Evolutionary conservation across 192 early-diverging fungal species (phyloP), one percentile per base, ranked within the genome.

Genomic region (Backusella sp.): DNA sequence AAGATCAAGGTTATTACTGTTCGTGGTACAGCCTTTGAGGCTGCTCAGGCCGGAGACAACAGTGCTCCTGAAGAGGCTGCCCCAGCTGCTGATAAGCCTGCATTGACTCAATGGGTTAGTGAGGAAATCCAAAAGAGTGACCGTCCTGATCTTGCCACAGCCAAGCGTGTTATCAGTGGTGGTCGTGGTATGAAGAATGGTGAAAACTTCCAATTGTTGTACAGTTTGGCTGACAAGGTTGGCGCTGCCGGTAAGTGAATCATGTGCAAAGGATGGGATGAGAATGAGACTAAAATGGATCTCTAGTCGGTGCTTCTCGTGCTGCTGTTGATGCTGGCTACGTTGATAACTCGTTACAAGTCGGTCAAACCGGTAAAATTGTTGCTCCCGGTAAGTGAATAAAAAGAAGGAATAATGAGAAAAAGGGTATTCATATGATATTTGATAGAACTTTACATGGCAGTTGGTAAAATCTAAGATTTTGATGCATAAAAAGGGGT

Each of bases 291-390:
- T 62, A 62, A 62, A 32, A 62, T 23, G 56, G 11, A 26, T 14
- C 9, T 52, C 49, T 83, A 94, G 97, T 98, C 59, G 97, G 97
- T 77, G 97, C 96, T 28, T 98, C 96, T 74, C 94, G 97, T 76
- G 97, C 97, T 73, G 97, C 97, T 32, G 96, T 97, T 28, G 97
- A 99, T 88, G 94, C 97, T 68, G 96, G 96, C 36, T 99, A 93
- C 84, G 96, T 94, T 56, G 91, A 92, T 87, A 98, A 99, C 88
- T 94, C 96, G 28, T 84, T 99, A 70, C 98, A 99, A 87, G 94
- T 99, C 68, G 97, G 97, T 9, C 97, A 99, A 86, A 99, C 97
- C 5, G 97, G 97, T 73, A 97, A 97, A 84, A 96, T 99, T 76
- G 92, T 99, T 76, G 97, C 97, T 23, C 97, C 97, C 37, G 92